These are phyloP conservation scores for Sindora glabra DNA, from an alignment of 306 rosid species.

Conservation along the genomic window DNA sequence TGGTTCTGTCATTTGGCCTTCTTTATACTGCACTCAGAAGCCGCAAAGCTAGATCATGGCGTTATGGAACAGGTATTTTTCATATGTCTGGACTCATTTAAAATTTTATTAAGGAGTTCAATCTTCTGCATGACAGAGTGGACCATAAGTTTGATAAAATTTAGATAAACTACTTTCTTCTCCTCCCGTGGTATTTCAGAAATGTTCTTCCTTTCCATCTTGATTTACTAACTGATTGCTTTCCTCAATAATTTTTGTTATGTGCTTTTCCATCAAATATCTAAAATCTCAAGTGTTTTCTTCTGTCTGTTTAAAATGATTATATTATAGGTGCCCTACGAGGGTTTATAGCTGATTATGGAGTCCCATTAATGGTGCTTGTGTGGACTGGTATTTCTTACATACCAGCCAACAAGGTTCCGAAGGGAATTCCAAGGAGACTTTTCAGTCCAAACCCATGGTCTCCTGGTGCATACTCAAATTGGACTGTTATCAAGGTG, in stretches of 20 bases:
- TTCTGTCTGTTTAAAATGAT: no score
- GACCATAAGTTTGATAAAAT: not conserved
- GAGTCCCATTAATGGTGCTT: slow-evolving; percentile 90
- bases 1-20: slow-evolving; percentile 88
- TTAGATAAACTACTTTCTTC: not conserved
- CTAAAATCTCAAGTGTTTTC: no score
- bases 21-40: slow-evolving; percentile 74
- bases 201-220: not conserved
- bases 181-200: not conserved
- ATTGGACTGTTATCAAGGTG: slow-evolving; percentile 90
- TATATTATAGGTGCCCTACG: slow-evolving; percentile 62
- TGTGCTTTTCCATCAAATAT: no score
- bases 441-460: slow-evolving; percentile 97
- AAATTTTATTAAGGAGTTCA: not conserved
- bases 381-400: slow-evolving; percentile 85
- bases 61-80: slow-evolving; percentile 76
- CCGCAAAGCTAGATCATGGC: slow-evolving; percentile 97
- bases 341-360: slow-evolving; percentile 85
- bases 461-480: slow-evolving; percentile 92
- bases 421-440: slow-evolving; percentile 84
- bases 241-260: no score
- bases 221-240: no score
- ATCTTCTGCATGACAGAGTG: not conserved
- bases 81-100: not conserved
- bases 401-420: slow-evolving; percentile 75